Evolutionary conservation across 2,329 filamentous ascomycete genomes (phyloP), one percentile per base, ranked within the genome.

Genomic region (Diplodia mutila): DNA sequence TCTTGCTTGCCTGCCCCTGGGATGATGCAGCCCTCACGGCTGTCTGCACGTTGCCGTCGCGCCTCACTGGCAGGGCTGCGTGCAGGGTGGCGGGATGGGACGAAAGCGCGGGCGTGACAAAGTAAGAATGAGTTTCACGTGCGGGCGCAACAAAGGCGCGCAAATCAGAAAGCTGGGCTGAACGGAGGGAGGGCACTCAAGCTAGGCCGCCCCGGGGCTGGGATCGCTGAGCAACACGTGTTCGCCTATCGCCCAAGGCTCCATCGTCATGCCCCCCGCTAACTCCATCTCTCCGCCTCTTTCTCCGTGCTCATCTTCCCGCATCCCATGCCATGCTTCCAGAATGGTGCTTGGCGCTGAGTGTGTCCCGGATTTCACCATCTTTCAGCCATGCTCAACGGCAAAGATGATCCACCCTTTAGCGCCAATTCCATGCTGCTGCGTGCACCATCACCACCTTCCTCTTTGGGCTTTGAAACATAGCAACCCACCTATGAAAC

Each of bases 41-140:
- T 5, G 53, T 27, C 53, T 34, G 29, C 59, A 63, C 59, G 59
- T 63, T 23, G 59, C 59, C n/a, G 59, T 12, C 46, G 59, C 42
- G 25, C 18, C 8, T 32, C 27, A 6, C 8, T 39, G 14, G 23
- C 37, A 48, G 55, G 55, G 55, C 23, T 46, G 39, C 37, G 27
- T 29, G 29, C 29, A 7, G n/a, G n/a, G n/a, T n/a, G n/a, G n/a
- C n/a, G n/a, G n/a, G n/a, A n/a, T n/a, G 6, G 18, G 8, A n/a
- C 27, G 5, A 21, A 18, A 34, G 54, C 37, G n/a, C 37, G 14
- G 27, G 48, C 39, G 52, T n/a, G 52, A 18, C 12, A n/a, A 18
- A 11, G 8, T 21, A 25, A 21, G 18, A 34, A 55, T n/a, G n/a
- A 21, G 18, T 37, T 23, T 55, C 53, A 42, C 55, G 55, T 46